Percentiles rank a stretch among this genome's conserved stretches.
phyloP scores from a whole-genome alignment of 225 moss, liverwort and hornwort species.

The Pleurozium schreberi region DNA sequence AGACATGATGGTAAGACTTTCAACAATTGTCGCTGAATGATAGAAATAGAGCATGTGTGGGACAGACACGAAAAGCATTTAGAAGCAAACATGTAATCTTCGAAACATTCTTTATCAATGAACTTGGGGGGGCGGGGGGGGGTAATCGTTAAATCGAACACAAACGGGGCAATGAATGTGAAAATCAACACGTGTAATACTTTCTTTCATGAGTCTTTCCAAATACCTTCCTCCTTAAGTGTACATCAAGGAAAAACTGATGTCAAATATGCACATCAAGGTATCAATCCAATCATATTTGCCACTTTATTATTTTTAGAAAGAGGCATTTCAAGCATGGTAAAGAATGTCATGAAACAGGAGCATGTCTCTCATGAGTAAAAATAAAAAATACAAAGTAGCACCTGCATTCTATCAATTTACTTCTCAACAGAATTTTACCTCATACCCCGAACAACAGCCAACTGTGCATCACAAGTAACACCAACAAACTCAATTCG shows the following conservation, averaged over 20 bases:
- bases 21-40: neutral
- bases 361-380: neutral
- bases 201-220: neutral
- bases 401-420: neutral
- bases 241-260: neutral
- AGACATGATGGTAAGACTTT: neutral
- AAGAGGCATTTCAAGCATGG: neutral
- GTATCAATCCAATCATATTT: neutral
- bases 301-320: neutral
- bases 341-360: neutral
- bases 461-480: conserved; percentile 87
- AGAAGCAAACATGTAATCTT: neutral
- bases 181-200: neutral
- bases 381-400: neutral
- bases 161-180: neutral
- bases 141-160: neutral
- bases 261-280: neutral
- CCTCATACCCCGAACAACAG: conserved; percentile 96
- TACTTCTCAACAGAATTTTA: neutral
- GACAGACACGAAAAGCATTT: neutral
- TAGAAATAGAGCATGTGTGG: neutral
- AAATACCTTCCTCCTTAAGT: neutral
- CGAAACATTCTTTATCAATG: neutral
- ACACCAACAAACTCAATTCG: conserved; percentile 91
- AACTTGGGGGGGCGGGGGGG: too few species aligned